These are phyloP conservation scores for Elongisporangium senticosum DNA, from an alignment of 352 stramenopile genomes.

Conservation along the genomic window DNA sequence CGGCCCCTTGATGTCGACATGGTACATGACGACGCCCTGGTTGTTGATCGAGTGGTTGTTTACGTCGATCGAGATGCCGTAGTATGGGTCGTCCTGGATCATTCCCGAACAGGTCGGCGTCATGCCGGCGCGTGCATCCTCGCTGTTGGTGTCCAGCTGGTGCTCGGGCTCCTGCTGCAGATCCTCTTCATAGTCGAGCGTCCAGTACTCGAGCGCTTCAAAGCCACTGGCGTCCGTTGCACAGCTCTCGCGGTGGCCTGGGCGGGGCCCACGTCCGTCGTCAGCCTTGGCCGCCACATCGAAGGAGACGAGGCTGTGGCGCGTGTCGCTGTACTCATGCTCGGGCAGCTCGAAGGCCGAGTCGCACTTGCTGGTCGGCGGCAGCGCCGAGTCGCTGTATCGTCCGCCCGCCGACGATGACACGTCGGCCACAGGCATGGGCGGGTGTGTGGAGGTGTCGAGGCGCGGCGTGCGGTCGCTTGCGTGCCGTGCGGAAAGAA, in stretches of 20 bases:
- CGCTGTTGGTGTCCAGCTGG: neutral
- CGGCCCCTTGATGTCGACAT: constrained; percentile 76
- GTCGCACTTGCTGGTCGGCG: constrained; percentile 27
- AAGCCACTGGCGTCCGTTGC: constrained; percentile 63
- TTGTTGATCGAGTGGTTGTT: no score
- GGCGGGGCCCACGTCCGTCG: constrained; percentile 16
- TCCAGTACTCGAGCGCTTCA: constrained; percentile 56
- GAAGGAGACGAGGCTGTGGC: constrained; percentile 53
- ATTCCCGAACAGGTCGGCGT: constrained; percentile 19
- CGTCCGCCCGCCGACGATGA: constrained; percentile 7
- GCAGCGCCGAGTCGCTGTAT: constrained; percentile 49
- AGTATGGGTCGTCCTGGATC: constrained; percentile 44
- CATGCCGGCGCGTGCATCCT: neutral
- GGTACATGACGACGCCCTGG: constrained; percentile 60
- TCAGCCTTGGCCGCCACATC: constrained; percentile 21
- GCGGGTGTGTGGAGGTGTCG: neutral
- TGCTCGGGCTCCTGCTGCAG: neutral
- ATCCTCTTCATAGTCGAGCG: constrained; percentile 14
- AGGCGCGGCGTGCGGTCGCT: neutral
- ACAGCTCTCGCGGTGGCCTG: constrained; percentile 37
- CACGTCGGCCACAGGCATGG: no score
- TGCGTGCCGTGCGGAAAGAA: neutral
- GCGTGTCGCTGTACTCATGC: constrained; percentile 28
- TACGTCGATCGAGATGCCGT: constrained; percentile 29
- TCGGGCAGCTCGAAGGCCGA: constrained; percentile 32